Evolutionary conservation across 2,329 filamentous ascomycete species (phyloP), one percentile per base, ranked within the genome.

Genomic region (Claviceps spartinae): DNA sequence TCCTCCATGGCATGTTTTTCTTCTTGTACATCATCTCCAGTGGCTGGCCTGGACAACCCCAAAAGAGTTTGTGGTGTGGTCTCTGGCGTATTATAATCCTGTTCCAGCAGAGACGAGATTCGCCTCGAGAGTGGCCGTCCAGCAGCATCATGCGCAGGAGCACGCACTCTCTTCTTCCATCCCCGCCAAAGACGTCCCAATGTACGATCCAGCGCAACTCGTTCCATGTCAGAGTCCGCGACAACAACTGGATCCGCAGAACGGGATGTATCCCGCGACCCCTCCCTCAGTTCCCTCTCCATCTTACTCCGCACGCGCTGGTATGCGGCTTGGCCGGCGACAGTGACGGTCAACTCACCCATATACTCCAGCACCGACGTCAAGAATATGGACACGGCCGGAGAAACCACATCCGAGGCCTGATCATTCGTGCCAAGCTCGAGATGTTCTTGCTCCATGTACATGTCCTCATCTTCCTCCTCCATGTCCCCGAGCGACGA

Each of bases 401-500:
- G 90, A 0, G 89, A 94, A 20, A 97, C 85, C 47, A 82, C 76
- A 53, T 83, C 84, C 48, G 81, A 79, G 38, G 78, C 68, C 38
- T 77, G 72, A 54, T 83, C 80, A 42, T 77, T 72, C 24, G 69
- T 71, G 50, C 75, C 74, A 47, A 75, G 72, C 40, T 81, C 78
- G 11, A 91, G 74, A 42, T 86, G 79, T 53, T 93, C 88, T 60
- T 88, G 82, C 57, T 89, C 82, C 64, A 94, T 86, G 62, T 88
- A 88, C 49, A 83, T 81, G 63, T 96, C 91, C 66, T 97, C 93
- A 58, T 98, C 93, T 59, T 97, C 90, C 69, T 98, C 93, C 67
- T 98, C 94, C 77, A 98, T 83, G 63, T 98, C 91, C 45, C 93
- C 93, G 6, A 98, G 74, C 8, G 93, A 90, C 8, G 90, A 97